phyloP scores from a whole-genome alignment of 2,329 filamentous ascomycete genomes.

The Metarhizium humberi region DNA sequence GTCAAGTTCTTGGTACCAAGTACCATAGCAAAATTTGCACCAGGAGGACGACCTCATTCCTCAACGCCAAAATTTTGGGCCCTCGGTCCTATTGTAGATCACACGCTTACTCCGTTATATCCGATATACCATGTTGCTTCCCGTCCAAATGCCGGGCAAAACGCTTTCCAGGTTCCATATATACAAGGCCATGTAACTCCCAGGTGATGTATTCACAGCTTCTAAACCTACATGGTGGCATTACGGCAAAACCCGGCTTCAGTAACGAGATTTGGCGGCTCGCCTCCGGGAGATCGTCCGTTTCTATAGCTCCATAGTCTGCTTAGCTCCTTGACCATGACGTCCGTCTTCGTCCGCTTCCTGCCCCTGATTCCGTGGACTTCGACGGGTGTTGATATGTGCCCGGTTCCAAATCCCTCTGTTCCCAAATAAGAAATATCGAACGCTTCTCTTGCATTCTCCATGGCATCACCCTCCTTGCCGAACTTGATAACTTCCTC shows the following conservation, averaged over 20 bases:
- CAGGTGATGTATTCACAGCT: not conserved
- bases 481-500: constrained; percentile 37
- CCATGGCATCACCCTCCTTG: constrained; percentile 31
- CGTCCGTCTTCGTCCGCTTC: constrained; percentile 19
- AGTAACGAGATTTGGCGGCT: constrained; percentile 23
- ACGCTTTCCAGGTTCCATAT: not conserved
- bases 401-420: constrained; percentile 25
- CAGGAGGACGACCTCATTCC: not conserved
- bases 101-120: not conserved
- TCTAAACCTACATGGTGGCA: constrained; percentile 25
- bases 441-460: constrained; percentile 36
- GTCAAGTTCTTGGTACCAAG: not conserved
- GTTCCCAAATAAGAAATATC: constrained; percentile 37
- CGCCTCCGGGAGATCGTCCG: constrained; percentile 40
- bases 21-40: not conserved
- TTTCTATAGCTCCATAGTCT: constrained; percentile 56
- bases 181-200: not conserved
- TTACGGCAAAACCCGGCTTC: constrained; percentile 29
- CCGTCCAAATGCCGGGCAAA: not conserved
- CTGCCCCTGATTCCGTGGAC: constrained; percentile 23
- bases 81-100: no score
- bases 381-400: constrained; percentile 25
- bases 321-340: constrained; percentile 51
- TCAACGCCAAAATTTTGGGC: no score
- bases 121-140: not conserved